phyloP scores from a whole-genome alignment of 192 early-diverging fungal species.

The Borealophlyctis nickersoniae region DNA sequence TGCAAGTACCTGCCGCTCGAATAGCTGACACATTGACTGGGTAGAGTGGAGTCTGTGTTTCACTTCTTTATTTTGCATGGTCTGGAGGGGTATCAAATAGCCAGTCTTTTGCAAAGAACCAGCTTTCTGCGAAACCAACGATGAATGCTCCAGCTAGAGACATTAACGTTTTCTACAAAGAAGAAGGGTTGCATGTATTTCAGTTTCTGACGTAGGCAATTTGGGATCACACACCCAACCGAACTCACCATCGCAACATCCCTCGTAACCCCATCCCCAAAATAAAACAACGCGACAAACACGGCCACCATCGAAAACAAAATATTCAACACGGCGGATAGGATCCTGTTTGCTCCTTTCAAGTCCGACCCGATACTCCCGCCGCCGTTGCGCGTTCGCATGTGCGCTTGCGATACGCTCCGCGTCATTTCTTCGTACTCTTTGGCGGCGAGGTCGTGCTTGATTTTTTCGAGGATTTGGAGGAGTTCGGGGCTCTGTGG shows the following conservation, averaged over 20 bases:
- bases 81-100: no score
- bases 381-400: background rate
- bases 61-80: no score
- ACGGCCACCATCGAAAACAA: conserved; percentile 41
- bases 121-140: conserved; percentile 44
- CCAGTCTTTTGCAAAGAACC: conserved; percentile 48
- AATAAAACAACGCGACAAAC: conserved; percentile 38
- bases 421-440: conserved; percentile 35
- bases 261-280: conserved; percentile 28
- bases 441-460: conserved; percentile 17
- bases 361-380: conserved; percentile 25
- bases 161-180: conserved; percentile 32
- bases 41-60: no score
- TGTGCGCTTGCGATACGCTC: conserved; percentile 2
- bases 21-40: no score
- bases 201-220: no score
- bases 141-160: conserved; percentile 31
- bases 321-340: conserved; percentile 42
- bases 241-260: conserved; percentile 40
- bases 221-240: conserved; percentile 7
- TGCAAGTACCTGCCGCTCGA: no score
- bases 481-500: conserved; percentile 19
- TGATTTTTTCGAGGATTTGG: conserved; percentile 17
- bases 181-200: conserved; percentile 1
- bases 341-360: conserved; percentile 25